Conservation (phyloP, 2,329 filamentous ascomycete species). For the Fusarium kyushuense region DNA sequence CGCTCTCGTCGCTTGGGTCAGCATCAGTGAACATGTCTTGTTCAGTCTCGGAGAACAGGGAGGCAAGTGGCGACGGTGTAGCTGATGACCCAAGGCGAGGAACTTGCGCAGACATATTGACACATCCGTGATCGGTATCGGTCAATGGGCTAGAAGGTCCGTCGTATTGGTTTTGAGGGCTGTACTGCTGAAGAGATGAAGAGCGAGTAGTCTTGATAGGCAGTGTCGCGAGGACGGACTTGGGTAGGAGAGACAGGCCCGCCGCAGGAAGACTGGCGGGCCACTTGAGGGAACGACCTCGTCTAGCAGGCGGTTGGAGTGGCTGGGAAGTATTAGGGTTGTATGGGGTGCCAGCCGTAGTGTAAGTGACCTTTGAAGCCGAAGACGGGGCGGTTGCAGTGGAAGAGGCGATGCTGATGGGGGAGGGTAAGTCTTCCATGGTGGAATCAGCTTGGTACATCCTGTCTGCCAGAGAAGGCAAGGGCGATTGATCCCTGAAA, state of each 20-base stretch:
- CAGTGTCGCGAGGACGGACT: conserved; percentile 53
- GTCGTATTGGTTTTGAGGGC: conserved; percentile 67
- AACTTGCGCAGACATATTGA: conserved; percentile 46
- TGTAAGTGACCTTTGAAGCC: conserved; percentile 58
- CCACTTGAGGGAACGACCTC: conserved; percentile 62
- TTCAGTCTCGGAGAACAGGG: conserved; percentile 34
- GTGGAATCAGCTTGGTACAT: conserved; percentile 39
- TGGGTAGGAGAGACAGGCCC: conserved; percentile 54
- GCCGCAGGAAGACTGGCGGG: conserved; percentile 47
- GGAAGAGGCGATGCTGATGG: conserved; percentile 41
- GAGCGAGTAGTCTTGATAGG: conserved; percentile 48
- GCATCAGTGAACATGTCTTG: conserved; percentile 36
- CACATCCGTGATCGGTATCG: conserved; percentile 44
- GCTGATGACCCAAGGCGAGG: conserved; percentile 49
- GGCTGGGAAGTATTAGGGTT: conserved; percentile 61
- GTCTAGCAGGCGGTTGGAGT: conserved; percentile 64
- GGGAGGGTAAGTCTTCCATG: conserved; percentile 51
- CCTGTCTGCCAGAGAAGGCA: conserved; percentile 35
- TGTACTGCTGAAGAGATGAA: conserved; percentile 56
- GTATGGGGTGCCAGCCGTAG: conserved; percentile 68
- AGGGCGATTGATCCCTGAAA: conserved; percentile 30
- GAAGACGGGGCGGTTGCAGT: conserved; percentile 41
- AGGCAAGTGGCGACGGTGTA: conserved; percentile 37
- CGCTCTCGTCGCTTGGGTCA: conserved; percentile 47
- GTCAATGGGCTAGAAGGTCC: conserved; percentile 60